A percentile compares a stretch with the other conserved stretches of the same genome.
phyloP scores from a whole-genome alignment of 768 basidiomycete species.

The Tricholoma sp. region DNA sequence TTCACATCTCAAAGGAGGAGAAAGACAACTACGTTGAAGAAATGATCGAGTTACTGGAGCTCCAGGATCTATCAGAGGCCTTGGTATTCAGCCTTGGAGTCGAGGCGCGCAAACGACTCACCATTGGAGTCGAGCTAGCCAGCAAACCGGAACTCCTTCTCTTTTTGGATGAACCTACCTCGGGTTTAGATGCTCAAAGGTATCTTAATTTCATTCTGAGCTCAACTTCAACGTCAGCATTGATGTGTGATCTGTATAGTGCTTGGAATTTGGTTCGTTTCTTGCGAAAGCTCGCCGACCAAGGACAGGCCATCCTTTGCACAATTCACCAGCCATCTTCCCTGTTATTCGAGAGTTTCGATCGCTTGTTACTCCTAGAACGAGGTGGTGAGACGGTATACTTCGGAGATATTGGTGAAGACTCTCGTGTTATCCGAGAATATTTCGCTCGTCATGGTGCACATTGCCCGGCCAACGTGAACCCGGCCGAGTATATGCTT shows the following conservation, averaged over 20 bases:
- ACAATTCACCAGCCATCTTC: slow-evolving; percentile 89
- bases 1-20: slow-evolving; percentile 58
- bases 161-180: slow-evolving; percentile 54
- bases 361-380: slow-evolving; percentile 62
- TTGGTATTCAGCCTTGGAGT: slow-evolving; percentile 66
- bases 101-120: slow-evolving; percentile 78
- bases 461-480: slow-evolving; percentile 67
- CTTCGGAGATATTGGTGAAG: slow-evolving; percentile 82
- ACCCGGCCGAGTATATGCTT: slow-evolving; percentile 78
- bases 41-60: slow-evolving; percentile 77
- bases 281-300: slow-evolving; percentile 75
- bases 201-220: slow-evolving; percentile 27
- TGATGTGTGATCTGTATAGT: slow-evolving; percentile 23
- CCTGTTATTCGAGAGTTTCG: slow-evolving; percentile 84
- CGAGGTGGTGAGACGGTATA: slow-evolving; percentile 89
- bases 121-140: slow-evolving; percentile 89
- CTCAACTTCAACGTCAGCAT: slow-evolving; percentile 30
- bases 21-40: slow-evolving; percentile 80
- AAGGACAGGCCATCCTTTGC: slow-evolving; percentile 86
- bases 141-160: slow-evolving; percentile 79
- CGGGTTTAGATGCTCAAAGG: slow-evolving; percentile 41
- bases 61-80: slow-evolving; percentile 81
- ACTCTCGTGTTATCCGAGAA: slow-evolving; percentile 59
- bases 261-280: slow-evolving; percentile 83
- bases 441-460: slow-evolving; percentile 81